phyloP scores from a whole-genome alignment of 148 eudicot species.

The Vaccinium myrtillus region DNA sequence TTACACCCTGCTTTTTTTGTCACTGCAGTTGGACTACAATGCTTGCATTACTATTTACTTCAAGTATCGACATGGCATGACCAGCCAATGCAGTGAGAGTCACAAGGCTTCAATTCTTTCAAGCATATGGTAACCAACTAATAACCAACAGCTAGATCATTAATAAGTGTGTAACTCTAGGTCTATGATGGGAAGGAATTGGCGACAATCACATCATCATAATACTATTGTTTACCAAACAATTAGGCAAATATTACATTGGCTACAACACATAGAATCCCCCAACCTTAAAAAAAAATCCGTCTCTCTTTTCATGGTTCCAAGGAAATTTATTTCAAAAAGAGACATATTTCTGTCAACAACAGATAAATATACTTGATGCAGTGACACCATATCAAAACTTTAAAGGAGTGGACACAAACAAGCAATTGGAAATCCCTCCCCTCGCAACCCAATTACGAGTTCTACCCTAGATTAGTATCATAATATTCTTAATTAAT shows the following conservation, averaged over 20 bases:
- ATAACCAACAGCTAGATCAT: background rate
- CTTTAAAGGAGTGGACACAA: background rate
- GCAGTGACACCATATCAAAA: background rate
- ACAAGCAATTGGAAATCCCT: background rate
- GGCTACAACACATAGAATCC: background rate
- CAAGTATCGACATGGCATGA: background rate
- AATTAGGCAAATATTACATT: background rate
- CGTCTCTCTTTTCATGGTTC: background rate
- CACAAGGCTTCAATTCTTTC: background rate
- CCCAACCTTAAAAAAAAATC: background rate
- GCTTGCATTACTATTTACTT: background rate
- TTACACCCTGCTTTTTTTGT: background rate
- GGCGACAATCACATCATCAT: background rate
- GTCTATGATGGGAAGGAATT: background rate
- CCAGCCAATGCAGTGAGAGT: background rate
- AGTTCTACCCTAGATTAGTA: background rate
- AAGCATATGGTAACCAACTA: background rate
- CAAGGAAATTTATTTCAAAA: background rate
- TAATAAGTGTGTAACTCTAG: background rate
- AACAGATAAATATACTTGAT: background rate
- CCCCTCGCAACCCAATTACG: too few species aligned
- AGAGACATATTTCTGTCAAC: background rate
- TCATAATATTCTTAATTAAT: background rate
- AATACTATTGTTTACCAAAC: background rate
- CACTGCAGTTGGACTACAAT: background rate